Evolutionary conservation across 352 stramenopile species (phyloP), one percentile per base, ranked within the genome.

Genomic region (Globisporangium paroecandrum): DNA sequence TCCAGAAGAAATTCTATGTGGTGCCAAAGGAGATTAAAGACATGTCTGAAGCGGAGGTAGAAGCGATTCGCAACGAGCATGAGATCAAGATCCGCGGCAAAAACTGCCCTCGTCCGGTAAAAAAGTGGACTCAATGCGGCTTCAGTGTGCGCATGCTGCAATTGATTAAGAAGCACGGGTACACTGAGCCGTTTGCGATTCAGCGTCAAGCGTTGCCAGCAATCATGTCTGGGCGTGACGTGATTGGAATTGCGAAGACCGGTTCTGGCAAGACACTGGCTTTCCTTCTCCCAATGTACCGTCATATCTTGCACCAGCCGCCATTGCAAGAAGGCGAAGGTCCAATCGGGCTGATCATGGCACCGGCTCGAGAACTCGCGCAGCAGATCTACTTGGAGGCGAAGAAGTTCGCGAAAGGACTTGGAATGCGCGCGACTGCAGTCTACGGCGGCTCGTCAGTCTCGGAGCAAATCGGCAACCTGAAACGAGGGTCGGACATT

Each of bases 171-270:
- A 97, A 97, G 58, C 87, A 98, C 67, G 87, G 87, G 1, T 99
- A 99, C 71, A 70, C 80, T 3, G 89, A 97, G 58, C 98, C 98
- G 3, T 99, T 99, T 77, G 88, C 97, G 0, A 98, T 99, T 64
- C 98, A 99, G 73, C 87, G 93, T 25, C 97, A 99, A 76, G 89
- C 93, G 4, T 73, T 99, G 22, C 98, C 98, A 36, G 97, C 95
- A 20, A 98, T 99, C 69, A 99, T 99, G 98, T 94, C 91, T 0
- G 98, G 98, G 15, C 84, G 98, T 43, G 98, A 99, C 78, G 94
- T 99, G 2, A 99, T 99, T 71, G 98, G 96, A 15, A 98, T 99
- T 68, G 98, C 98, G 7, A 99, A 99, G 75, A 99, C 96, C n/a
- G 96, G 96, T 9, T 98, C 90, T 1, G 90, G 90, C 55, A 97